phyloP scores from a whole-genome alignment of 257 asterid genomes.

The Scutellaria galericulata region DNA sequence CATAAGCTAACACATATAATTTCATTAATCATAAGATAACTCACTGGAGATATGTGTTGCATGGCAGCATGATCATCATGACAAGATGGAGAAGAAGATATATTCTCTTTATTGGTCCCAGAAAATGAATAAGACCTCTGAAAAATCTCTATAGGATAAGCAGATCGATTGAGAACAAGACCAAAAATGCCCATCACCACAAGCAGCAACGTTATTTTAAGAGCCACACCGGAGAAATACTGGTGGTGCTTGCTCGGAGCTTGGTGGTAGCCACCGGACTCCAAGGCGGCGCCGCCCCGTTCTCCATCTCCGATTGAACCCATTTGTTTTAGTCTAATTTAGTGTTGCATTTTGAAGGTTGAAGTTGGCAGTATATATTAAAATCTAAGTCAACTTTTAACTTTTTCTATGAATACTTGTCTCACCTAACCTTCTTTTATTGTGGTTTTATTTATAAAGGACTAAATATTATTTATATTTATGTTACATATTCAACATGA shows the following conservation, averaged over 20 bases:
- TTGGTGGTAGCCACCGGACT: slow-evolving; percentile 29
- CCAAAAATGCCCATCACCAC: slow-evolving; percentile 27
- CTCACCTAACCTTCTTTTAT: not conserved
- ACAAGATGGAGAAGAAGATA: slow-evolving; percentile 16
- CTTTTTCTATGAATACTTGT: not conserved
- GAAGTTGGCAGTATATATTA: not conserved
- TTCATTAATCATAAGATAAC: not conserved
- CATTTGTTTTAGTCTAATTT: not conserved
- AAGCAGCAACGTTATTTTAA: slow-evolving; percentile 21
- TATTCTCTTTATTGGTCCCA: not conserved
- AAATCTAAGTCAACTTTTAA: not conserved
- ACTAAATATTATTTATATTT: not conserved
- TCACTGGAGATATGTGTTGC: slow-evolving; percentile 7
- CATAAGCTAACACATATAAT: not conserved
- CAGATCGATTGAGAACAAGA: slow-evolving; percentile 33
- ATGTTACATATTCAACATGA: not conserved
- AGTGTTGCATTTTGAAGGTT: not conserved
- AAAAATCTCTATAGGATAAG: slow-evolving; percentile 23
- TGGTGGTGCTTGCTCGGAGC: not conserved
- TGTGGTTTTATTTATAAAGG: not conserved
- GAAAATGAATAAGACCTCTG: slow-evolving; percentile 26
- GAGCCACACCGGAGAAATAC: not conserved
- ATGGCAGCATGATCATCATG: not conserved
- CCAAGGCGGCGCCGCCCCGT: slow-evolving; percentile 8
- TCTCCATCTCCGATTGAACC: slow-evolving; percentile 22